phyloP scores from a whole-genome alignment of 1,139 yeast species.

The Debaryomycetaceae sp. region DNA sequence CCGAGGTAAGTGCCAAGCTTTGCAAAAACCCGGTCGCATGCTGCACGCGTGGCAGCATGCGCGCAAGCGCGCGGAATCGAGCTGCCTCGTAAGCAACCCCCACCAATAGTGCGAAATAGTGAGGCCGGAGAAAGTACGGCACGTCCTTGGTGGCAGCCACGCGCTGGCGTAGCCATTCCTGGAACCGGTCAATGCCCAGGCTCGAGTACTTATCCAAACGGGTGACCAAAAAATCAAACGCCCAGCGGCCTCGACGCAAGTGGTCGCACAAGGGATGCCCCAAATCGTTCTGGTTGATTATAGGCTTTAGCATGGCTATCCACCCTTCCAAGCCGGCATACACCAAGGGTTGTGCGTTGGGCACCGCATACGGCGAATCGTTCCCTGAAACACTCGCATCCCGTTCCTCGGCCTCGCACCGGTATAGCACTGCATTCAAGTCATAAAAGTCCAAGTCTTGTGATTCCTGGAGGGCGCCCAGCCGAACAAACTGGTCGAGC shows the following conservation, averaged over 20 bases:
- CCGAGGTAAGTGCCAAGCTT: slow-evolving; percentile 66
- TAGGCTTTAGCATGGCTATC: slow-evolving; percentile 55
- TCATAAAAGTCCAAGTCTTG: slow-evolving; percentile 50
- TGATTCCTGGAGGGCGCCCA: slow-evolving; percentile 72
- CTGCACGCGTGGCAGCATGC: slow-evolving; percentile 45
- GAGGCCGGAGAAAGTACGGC: slow-evolving; percentile 77
- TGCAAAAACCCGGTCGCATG: slow-evolving; percentile 65
- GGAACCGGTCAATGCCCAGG: slow-evolving; percentile 39
- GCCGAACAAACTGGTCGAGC: slow-evolving; percentile 53
- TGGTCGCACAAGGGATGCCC: slow-evolving; percentile 80
- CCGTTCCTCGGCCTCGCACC: slow-evolving; percentile 80
- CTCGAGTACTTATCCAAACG: slow-evolving; percentile 52
- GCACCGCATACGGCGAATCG: slow-evolving; percentile 66
- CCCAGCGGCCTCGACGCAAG: slow-evolving; percentile 80
- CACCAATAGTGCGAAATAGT: slow-evolving; percentile 70
- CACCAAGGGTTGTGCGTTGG: slow-evolving; percentile 59
- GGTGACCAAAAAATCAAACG: slow-evolving; percentile 61
- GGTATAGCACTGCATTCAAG: slow-evolving; percentile 63
- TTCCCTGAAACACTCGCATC: slow-evolving; percentile 65
- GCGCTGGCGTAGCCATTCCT: slow-evolving; percentile 59
- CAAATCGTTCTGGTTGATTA: slow-evolving; percentile 61
- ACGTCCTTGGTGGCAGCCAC: slow-evolving; percentile 52
- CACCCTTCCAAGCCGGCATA: slow-evolving; percentile 95
- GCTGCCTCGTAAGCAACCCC: slow-evolving; percentile 80
- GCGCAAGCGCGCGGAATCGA: slow-evolving; percentile 51